Percentiles rank a stretch among this genome's conserved stretches.
Evolutionary conservation across 345 rosid genomes (phyloP).

Genomic region (Bruguiera gymnorhiza): DNA sequence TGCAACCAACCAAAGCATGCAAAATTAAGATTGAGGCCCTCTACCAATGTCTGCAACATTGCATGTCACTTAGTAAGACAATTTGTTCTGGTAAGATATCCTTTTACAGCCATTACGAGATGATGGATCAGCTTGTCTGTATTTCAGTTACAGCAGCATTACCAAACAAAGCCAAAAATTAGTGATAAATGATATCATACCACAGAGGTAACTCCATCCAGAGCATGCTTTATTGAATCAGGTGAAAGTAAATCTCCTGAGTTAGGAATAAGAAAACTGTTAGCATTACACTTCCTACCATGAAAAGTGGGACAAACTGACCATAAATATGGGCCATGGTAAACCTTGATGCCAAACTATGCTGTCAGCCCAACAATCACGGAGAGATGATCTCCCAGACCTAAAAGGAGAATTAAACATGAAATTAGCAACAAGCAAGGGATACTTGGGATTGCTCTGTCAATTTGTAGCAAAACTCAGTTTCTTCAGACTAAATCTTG

Average conservation of each 20-base stretch:
- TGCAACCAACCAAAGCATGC: too few relatives aligned
- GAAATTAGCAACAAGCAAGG: not conserved
- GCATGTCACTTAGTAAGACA: too few relatives aligned
- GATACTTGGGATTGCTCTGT: not conserved
- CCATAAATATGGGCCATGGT: not conserved
- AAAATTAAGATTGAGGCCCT: too few relatives aligned
- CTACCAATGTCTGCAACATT: too few relatives aligned
- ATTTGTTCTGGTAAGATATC: too few relatives aligned
- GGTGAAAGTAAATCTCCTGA: constrained; percentile 61
- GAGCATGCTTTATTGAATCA: constrained; percentile 45
- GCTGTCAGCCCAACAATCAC: constrained; percentile 48
- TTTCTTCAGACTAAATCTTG: not conserved
- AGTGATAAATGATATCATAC: constrained; percentile 30
- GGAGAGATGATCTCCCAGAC: constrained; percentile 55
- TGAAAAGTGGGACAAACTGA: constrained; percentile 5
- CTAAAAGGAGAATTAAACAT: constrained; percentile 22
- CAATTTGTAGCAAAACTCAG: not conserved
- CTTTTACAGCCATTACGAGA: too few relatives aligned
- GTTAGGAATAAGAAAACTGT: not conserved
- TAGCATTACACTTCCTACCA: not conserved
- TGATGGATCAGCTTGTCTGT: too few relatives aligned
- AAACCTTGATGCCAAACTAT: constrained; percentile 60
- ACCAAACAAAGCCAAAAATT: constrained; percentile 1
- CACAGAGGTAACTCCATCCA: constrained; percentile 55
- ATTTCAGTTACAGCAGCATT: not conserved